phyloP scores from a whole-genome alignment of 306 rosid genomes.

The Phaseolus lunatus region DNA sequence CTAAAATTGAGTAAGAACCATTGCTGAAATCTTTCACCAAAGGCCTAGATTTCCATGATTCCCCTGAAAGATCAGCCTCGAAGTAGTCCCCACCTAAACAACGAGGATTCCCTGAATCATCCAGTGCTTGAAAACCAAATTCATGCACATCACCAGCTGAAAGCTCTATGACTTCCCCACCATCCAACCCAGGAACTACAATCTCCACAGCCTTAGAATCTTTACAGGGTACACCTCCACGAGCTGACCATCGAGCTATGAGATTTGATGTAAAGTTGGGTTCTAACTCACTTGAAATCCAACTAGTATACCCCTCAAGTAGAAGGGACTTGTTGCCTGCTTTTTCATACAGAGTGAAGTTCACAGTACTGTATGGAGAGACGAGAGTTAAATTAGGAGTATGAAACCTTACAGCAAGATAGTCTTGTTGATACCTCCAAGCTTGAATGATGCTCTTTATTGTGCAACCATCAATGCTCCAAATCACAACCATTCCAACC shows the following conservation, averaged over 20 bases:
- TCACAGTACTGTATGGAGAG: slow-evolving; percentile 33
- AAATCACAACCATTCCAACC: slow-evolving; percentile 65
- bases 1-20: slow-evolving; percentile 76
- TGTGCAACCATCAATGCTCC: slow-evolving; percentile 76
- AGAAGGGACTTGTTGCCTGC: slow-evolving; percentile 29
- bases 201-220: slow-evolving; percentile 72
- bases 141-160: slow-evolving; percentile 83
- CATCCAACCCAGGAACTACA: slow-evolving; percentile 74
- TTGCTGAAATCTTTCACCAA: slow-evolving; percentile 78
- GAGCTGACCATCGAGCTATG: slow-evolving; percentile 69
- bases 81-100: slow-evolving; percentile 97
- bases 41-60: slow-evolving; percentile 90
- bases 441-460: slow-evolving; percentile 60
- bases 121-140: slow-evolving; percentile 74
- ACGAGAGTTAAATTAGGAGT: slow-evolving; percentile 47
- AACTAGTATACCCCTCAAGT: slow-evolving; percentile 43
- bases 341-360: slow-evolving; percentile 8
- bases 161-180: slow-evolving; percentile 51
- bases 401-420: slow-evolving; percentile 46
- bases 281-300: slow-evolving; percentile 75
- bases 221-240: slow-evolving; percentile 84
- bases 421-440: slow-evolving; percentile 60
- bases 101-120: slow-evolving; percentile 67
- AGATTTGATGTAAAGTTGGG: slow-evolving; percentile 72
- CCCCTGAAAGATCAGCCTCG: slow-evolving; percentile 91